These are phyloP conservation scores for Pseudocercospora musae DNA, from an alignment of 2,329 filamentous ascomycete genomes.

Conservation along the genomic window DNA sequence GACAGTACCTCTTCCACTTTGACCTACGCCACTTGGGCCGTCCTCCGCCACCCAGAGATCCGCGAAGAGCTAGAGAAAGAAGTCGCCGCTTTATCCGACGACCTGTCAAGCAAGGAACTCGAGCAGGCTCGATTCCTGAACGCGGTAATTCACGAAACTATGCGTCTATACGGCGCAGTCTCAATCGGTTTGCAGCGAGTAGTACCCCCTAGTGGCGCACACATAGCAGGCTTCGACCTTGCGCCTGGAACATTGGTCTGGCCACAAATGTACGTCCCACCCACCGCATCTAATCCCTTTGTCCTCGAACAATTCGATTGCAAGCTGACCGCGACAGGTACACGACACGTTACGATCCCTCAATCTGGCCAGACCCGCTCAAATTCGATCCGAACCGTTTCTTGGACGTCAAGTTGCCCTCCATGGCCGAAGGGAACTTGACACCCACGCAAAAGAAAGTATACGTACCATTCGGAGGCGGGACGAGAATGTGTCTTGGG, in stretches of 20 bases:
- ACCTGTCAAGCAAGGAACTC: slow-evolving; percentile 29
- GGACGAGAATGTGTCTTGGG: slow-evolving; percentile 19
- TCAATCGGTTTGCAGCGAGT: slow-evolving; percentile 38
- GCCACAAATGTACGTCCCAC: slow-evolving; percentile 17
- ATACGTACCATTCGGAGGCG: slow-evolving; percentile 22
- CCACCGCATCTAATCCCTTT: not conserved
- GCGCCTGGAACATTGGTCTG: slow-evolving; percentile 18
- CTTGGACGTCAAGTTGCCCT: slow-evolving; percentile 19
- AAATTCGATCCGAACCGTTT: slow-evolving; percentile 18
- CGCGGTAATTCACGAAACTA: slow-evolving; percentile 41
- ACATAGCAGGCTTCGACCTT: slow-evolving; percentile 19
- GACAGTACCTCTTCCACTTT: slow-evolving; percentile 31
- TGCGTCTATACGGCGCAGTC: slow-evolving; percentile 37
- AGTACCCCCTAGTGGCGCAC: slow-evolving; percentile 35
- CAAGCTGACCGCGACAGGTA: slow-evolving; percentile 12
- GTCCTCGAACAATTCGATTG: not conserved
- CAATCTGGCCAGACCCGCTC: slow-evolving; percentile 18
- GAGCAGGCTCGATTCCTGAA: slow-evolving; percentile 35
- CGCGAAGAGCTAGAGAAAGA: slow-evolving; percentile 25
- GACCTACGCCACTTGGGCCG: slow-evolving; percentile 30
- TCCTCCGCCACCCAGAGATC: slow-evolving; percentile 25
- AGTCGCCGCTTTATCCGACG: slow-evolving; percentile 18
- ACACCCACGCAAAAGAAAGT: slow-evolving; percentile 20
- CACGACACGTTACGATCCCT: slow-evolving; percentile 18
- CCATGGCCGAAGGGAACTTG: slow-evolving; percentile 17